Percentiles rank a stretch among this genome's conserved stretches.
Conservation (phyloP, 1,139 yeast genomes). For the Pneumocystis sp. region DNA sequence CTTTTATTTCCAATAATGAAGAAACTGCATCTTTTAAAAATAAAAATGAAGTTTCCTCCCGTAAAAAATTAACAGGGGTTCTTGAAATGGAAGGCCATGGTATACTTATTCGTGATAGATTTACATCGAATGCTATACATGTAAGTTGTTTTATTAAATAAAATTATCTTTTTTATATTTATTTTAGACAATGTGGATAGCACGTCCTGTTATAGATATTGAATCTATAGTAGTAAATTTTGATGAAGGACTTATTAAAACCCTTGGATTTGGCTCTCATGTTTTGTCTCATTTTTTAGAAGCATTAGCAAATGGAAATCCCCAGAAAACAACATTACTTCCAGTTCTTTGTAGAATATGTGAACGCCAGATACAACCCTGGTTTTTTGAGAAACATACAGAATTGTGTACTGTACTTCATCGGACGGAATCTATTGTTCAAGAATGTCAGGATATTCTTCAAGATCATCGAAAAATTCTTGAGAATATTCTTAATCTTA, state of each 20-base stretch:
- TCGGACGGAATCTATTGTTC: conserved; percentile 66
- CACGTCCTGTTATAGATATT: conserved; percentile 58
- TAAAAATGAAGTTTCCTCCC: neutral
- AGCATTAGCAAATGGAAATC: conserved; percentile 42
- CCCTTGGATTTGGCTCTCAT: conserved; percentile 80
- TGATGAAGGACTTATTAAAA: conserved; percentile 50
- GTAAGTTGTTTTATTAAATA: conserved; percentile 14
- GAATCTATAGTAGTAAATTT: conserved; percentile 46
- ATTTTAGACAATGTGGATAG: conserved; percentile 66
- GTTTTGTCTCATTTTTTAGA: conserved; percentile 62
- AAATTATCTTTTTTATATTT: neutral
- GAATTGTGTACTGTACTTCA: conserved; percentile 80
- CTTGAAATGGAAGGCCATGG: conserved; percentile 87
- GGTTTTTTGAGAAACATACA: conserved; percentile 92
- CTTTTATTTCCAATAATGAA: conserved; percentile 7
- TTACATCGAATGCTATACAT: conserved; percentile 51
- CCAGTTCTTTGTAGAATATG: conserved; percentile 79
- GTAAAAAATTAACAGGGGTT: conserved; percentile 6
- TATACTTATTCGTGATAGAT: conserved; percentile 59
- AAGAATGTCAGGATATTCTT: conserved; percentile 58
- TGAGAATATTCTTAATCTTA: conserved; percentile 30
- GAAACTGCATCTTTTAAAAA: conserved; percentile 10
- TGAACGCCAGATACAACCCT: conserved; percentile 79
- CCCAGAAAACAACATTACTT: conserved; percentile 50
- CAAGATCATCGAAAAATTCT: conserved; percentile 55